A percentile compares a stretch with the other conserved stretches of the same genome.
phyloP scores from a whole-genome alignment of 2,329 filamentous ascomycete genomes.

The Fusarium mexicanum region DNA sequence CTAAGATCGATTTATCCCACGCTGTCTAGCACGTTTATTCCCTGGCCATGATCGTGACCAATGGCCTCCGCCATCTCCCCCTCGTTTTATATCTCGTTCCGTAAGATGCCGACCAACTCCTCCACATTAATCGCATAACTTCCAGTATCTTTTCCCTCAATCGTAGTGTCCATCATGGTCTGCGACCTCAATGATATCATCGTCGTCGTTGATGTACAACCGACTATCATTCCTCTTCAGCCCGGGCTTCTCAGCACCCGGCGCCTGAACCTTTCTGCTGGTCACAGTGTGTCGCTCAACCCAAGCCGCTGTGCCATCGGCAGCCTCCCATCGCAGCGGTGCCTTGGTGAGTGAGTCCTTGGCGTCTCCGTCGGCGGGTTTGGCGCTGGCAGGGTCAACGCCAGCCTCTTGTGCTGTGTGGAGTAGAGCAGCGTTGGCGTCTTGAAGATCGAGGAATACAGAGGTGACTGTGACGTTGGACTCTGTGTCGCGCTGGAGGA shows the following conservation, averaged over 20 bases:
- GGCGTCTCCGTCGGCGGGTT: slow-evolving; percentile 24
- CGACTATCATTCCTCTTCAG: slow-evolving; percentile 40
- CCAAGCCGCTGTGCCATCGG: slow-evolving; percentile 50
- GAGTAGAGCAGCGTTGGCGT: slow-evolving; percentile 50
- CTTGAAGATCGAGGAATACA: slow-evolving; percentile 47
- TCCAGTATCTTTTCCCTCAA: neutral
- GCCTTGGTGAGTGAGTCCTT: slow-evolving; percentile 32
- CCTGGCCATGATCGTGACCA: neutral
- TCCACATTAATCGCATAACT: slow-evolving; percentile 21
- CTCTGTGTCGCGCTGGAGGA: slow-evolving; percentile 46
- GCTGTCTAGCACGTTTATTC: slow-evolving; percentile 6
- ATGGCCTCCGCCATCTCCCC: neutral
- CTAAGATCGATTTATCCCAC: neutral
- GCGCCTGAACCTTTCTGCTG: slow-evolving; percentile 21
- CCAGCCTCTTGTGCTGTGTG: slow-evolving; percentile 43
- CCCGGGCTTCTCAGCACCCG: slow-evolving; percentile 11
- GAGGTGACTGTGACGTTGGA: slow-evolving; percentile 43
- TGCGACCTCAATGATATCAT: slow-evolving; percentile 41
- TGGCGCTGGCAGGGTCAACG: slow-evolving; percentile 30
- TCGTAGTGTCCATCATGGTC: slow-evolving; percentile 42
- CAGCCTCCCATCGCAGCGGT: slow-evolving; percentile 49
- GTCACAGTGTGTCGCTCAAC: slow-evolving; percentile 49
- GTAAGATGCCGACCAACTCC: neutral
- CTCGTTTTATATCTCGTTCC: neutral
- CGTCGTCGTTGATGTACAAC: slow-evolving; percentile 42